Evolutionary conservation across 305 asterid genomes (phyloP).

Genomic region (Caryopteris hybrid): DNA sequence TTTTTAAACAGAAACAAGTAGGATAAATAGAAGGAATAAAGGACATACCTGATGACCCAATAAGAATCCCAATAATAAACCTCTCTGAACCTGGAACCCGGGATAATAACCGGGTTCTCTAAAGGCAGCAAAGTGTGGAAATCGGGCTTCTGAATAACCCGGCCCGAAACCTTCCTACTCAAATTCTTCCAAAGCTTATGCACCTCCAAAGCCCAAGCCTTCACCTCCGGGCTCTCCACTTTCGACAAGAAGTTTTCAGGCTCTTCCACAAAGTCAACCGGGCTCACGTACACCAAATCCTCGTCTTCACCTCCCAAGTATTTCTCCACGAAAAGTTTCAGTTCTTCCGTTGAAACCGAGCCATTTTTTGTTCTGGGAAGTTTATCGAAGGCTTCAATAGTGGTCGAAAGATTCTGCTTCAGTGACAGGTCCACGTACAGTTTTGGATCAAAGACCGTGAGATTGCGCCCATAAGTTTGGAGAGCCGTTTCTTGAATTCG

Average conservation of each 20-base stretch:
- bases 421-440: conserved; percentile 67
- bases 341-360: conserved; percentile 27
- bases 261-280: conserved; percentile 51
- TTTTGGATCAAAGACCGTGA: conserved; percentile 57
- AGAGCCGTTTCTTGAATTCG: conserved; percentile 55
- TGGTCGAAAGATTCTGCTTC: conserved; percentile 34
- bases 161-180: conserved; percentile 61
- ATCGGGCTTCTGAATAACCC: conserved; percentile 51
- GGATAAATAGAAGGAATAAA: not conserved
- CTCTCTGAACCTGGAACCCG: conserved; percentile 87
- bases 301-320: conserved; percentile 40
- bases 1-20: not conserved
- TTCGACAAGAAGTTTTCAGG: conserved; percentile 59
- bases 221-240: conserved; percentile 46
- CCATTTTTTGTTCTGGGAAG: conserved; percentile 36
- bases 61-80: conserved; percentile 97
- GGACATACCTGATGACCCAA: conserved; percentile 79
- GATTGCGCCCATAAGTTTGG: conserved; percentile 36
- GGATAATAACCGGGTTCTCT: conserved; percentile 67
- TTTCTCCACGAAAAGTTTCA: conserved; percentile 33
- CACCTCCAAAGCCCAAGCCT: conserved; percentile 78
- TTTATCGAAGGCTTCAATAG: conserved; percentile 35
- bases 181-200: conserved; percentile 78
- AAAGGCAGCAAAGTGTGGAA: conserved; percentile 65
- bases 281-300: conserved; percentile 50